Evolutionary conservation across 805 yeast genomes (phyloP).

Genomic region (Jamesozyma gamospora): DNA sequence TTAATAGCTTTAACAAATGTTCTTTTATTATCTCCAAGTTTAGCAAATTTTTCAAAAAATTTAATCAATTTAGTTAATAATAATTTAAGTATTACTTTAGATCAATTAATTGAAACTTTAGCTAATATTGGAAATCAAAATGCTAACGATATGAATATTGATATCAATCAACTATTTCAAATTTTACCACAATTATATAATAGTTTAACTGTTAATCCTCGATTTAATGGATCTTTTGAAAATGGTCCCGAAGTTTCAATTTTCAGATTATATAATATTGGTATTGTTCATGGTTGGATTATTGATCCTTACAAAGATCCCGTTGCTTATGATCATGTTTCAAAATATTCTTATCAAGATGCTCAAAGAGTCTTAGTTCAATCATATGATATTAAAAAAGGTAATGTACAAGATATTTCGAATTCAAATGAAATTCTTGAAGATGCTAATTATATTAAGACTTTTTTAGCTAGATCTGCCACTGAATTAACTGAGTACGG

Average conservation of each 20-base stretch:
- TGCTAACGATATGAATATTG: slow-evolving; percentile 22
- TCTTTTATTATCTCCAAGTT: slow-evolving; percentile 41
- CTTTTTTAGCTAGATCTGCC: slow-evolving; percentile 50
- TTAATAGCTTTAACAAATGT: slow-evolving; percentile 68
- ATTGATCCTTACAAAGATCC: slow-evolving; percentile 34
- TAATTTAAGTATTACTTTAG: slow-evolving; percentile 28
- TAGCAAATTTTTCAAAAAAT: slow-evolving; percentile 1
- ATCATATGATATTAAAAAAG: slow-evolving; percentile 31
- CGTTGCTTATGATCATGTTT: slow-evolving; percentile 29
- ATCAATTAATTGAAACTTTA: slow-evolving; percentile 38
- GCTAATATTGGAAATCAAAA: slow-evolving; percentile 37
- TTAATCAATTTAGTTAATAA: slow-evolving; percentile 27
- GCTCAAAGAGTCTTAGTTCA: slow-evolving; percentile 49
- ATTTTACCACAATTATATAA: slow-evolving; percentile 54
- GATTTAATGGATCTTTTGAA: slow-evolving; percentile 51
- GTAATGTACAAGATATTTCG: slow-evolving; percentile 17
- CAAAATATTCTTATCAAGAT: slow-evolving; percentile 44
- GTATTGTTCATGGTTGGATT: slow-evolving; percentile 79
- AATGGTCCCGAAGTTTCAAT: slow-evolving; percentile 44
- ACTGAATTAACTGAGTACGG: slow-evolving; percentile 75
- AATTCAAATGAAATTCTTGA: slow-evolving; percentile 21
- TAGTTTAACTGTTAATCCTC: slow-evolving; percentile 67
- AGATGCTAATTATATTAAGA: slow-evolving; percentile 31
- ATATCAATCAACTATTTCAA: slow-evolving; percentile 37
- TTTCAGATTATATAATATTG: slow-evolving; percentile 49